Evolutionary conservation across 2,329 filamentous ascomycete genomes (phyloP).

Genomic region (Hortaea sp.): DNA sequence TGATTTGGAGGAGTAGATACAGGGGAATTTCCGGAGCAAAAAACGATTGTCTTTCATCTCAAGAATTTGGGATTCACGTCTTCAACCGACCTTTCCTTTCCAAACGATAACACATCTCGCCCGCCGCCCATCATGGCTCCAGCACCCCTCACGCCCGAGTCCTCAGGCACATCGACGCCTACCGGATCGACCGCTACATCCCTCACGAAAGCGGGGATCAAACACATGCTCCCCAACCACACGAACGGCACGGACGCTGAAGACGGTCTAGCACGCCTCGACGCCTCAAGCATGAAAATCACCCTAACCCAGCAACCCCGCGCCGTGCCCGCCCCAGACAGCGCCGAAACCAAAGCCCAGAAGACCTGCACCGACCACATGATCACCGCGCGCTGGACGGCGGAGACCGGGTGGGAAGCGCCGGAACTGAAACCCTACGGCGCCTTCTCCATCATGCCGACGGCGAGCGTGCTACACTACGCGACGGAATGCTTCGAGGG

Average conservation of each 20-base stretch:
- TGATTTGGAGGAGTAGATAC: too few species aligned
- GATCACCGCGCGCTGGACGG: constrained; percentile 63
- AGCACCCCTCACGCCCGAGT: constrained; percentile 23
- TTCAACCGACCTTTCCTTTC: too few species aligned
- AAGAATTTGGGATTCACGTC: too few species aligned
- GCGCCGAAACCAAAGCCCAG: constrained; percentile 28
- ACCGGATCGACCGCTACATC: constrained; percentile 24
- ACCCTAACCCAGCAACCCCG: constrained; percentile 33
- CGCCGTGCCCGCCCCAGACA: constrained; percentile 31
- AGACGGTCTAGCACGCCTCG: constrained; percentile 27
- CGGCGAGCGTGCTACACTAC: constrained; percentile 74
- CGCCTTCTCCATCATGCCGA: constrained; percentile 67
- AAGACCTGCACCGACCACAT: constrained; percentile 72
- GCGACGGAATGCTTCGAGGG: constrained; percentile 89
- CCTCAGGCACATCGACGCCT: constrained; percentile 27
- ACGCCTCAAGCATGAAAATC: constrained; percentile 34
- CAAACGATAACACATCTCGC: too few species aligned
- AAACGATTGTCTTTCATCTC: too few species aligned
- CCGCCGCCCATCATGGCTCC: constrained; percentile 20
- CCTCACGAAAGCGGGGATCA: constrained; percentile 28
- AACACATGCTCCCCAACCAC: constrained; percentile 17
- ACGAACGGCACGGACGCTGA: constrained; percentile 9
- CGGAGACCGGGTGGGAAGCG: constrained; percentile 56
- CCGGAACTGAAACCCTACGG: constrained; percentile 70
- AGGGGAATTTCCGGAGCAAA: too few species aligned